Conservation (phyloP, 257 asterid species). For the Verbascum thapsus region DNA sequence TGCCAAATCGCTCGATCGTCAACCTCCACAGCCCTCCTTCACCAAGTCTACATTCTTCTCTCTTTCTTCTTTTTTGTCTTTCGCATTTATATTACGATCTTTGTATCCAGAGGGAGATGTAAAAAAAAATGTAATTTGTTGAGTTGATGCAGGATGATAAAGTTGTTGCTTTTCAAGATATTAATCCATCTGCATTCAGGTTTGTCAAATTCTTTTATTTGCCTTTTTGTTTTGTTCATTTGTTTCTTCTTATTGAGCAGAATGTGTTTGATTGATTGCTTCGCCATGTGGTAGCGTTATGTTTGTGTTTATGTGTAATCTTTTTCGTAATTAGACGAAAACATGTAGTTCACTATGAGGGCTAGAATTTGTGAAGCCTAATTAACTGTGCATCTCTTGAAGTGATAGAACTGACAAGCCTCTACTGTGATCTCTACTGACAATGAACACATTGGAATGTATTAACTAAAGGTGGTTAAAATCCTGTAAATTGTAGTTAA, state of each 20-base stretch:
- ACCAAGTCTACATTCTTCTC: slow-evolving; percentile 40
- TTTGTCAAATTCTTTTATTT: slow-evolving; percentile 24
- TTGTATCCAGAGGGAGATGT: too few species aligned
- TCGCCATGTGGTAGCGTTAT: background rate
- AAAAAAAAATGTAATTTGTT: background rate
- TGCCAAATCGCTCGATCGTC: slow-evolving; percentile 71
- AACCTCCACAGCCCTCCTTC: slow-evolving; percentile 62
- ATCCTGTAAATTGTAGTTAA: too few species aligned
- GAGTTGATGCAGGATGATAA: slow-evolving; percentile 60
- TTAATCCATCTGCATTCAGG: slow-evolving; percentile 82
- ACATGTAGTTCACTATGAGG: too few species aligned
- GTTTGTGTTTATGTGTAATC: background rate
- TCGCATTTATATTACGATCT: background rate
- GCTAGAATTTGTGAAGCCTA: background rate
- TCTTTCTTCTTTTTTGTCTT: background rate
- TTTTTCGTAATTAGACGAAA: too few species aligned
- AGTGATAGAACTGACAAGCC: background rate
- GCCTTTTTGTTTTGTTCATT: slow-evolving; percentile 9
- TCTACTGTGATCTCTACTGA: too few species aligned
- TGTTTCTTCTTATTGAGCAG: background rate
- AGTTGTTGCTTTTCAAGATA: slow-evolving; percentile 76
- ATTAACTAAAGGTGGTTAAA: too few species aligned
- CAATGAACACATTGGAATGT: too few species aligned
- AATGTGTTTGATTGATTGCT: slow-evolving; percentile 21
- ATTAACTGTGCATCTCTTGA: background rate